Evolutionary conservation across 2,329 filamentous ascomycete genomes (phyloP), one percentile per base, ranked within the genome.

Genomic region (Teratosphaeria nubilosa): DNA sequence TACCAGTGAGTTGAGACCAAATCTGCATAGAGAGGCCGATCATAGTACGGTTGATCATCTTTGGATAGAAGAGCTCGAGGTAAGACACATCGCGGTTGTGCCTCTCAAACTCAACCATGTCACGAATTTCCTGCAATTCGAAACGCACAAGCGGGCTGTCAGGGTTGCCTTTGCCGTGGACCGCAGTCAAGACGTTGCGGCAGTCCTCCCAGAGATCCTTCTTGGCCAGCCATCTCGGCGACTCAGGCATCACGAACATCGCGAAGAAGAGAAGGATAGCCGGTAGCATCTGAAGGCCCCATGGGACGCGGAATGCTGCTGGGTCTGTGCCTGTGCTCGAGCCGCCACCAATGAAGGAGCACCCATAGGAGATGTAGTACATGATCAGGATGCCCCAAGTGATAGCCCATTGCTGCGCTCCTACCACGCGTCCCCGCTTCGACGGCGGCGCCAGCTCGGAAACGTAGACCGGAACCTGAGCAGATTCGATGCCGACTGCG

Each of bases 1-100:
- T 89, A 10, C 87, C 87, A 0, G 86, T 88, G 53, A 90, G 73
- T 69, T 91, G 87, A 11, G 81, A 84, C 87, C 87, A 88, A 65
- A 90, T 85, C 73, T 90, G 87, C 1, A 80, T 86, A 69, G 87
- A 89, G 50, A 90, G 68, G 61, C 86, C 87, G 62, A 88, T 85
- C 63, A 85, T 76, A 9, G 86, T 87, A 31, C 87, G 82, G 73
- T 89, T 86, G 69, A 90, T 78, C 84, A 89, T 89, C n/a, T 76
- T 76, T 1, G 87, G 87, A 64, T 80, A 82, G 74, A 94, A 81
- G 0, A 94, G 80, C 68, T 92, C 87, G 1, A 85, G 64, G 69
- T 88, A 90, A 9, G 82, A 83, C 22, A 88, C 86, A 63, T 90
- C 80, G 14, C 83, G 76, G 68, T 89, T 87, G 27, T 79, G 75